Evolutionary conservation across 805 yeast species (phyloP).

Genomic region (Metschnikowia baotianmanensis): DNA sequence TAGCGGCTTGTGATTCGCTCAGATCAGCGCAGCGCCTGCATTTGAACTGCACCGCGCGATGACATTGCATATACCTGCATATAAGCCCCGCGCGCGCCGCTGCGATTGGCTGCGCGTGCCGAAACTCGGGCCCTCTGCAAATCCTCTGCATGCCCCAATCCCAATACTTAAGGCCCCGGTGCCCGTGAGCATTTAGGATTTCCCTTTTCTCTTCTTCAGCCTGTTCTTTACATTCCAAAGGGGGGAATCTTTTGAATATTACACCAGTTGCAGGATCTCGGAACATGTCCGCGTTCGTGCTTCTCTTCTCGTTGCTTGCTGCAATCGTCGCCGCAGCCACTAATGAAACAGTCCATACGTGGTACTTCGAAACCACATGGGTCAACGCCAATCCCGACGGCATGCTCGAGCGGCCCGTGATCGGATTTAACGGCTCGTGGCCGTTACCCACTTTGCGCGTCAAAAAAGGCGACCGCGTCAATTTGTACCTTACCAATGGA

Average conservation of each 20-base stretch:
- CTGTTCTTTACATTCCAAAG: constrained; percentile 21
- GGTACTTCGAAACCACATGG: constrained; percentile 66
- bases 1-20: background rate
- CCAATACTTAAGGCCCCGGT: constrained; percentile 9
- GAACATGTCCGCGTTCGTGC: constrained; percentile 17
- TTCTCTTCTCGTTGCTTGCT: constrained; percentile 20
- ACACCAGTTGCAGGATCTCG: constrained; percentile 15
- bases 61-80: background rate
- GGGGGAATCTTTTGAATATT: constrained; percentile 15
- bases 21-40: too few relatives aligned
- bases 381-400: constrained; percentile 72
- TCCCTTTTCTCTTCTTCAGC: constrained; percentile 20
- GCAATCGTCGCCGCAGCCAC: constrained; percentile 27
- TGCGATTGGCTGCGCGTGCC: constrained; percentile 19
- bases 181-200: constrained; percentile 15
- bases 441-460: constrained; percentile 88
- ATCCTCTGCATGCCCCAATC: background rate
- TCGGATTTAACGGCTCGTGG: constrained; percentile 69
- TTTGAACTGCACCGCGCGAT: background rate
- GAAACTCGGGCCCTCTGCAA: constrained; percentile 10
- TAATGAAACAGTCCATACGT: constrained; percentile 57
- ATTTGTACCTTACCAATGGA: constrained; percentile 73
- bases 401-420: constrained; percentile 48
- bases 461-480: constrained; percentile 74
- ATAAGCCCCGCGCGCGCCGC: background rate